phyloP scores from a whole-genome alignment of 148 eudicot genomes.

The Rhododendron molle region DNA sequence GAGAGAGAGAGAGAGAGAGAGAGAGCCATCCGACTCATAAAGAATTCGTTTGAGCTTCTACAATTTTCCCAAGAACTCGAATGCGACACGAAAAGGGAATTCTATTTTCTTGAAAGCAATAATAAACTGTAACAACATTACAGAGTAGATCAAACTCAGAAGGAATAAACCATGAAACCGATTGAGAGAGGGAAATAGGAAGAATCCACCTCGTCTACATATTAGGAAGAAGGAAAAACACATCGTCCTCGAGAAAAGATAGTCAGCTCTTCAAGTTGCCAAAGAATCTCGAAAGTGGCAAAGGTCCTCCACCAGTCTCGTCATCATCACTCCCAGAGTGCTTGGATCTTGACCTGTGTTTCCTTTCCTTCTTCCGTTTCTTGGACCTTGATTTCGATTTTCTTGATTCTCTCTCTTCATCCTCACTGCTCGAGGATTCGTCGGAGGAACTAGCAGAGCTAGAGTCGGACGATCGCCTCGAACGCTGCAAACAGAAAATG shows the following conservation, averaged over 20 bases:
- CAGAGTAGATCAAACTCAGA: not conserved
- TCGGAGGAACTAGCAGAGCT: constrained; percentile 74
- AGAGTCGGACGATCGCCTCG: constrained; percentile 70
- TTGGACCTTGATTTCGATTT: constrained; percentile 69
- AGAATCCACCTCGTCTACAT: not conserved
- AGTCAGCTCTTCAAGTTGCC: constrained; percentile 63
- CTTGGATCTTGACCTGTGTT: constrained; percentile 69
- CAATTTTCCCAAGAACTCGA: not conserved
- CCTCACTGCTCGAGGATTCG: constrained; percentile 83
- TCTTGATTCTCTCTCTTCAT: constrained; percentile 70
- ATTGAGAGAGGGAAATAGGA: not conserved
- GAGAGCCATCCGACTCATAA: not conserved
- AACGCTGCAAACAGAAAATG: constrained; percentile 46
- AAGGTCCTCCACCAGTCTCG: constrained; percentile 63
- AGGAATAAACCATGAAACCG: not conserved
- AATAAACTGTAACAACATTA: not conserved
- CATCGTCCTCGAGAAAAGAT: not conserved
- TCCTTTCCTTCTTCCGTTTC: constrained; percentile 65
- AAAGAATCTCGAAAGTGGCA: constrained; percentile 95
- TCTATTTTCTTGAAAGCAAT: not conserved
- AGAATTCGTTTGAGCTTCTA: not conserved
- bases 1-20: not conserved
- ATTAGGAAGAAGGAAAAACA: not conserved
- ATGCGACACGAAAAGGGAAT: not conserved
- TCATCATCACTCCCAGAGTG: constrained; percentile 38